Evolutionary conservation across 805 yeast species (phyloP).

Genomic region (Limtongia smithiae): DNA sequence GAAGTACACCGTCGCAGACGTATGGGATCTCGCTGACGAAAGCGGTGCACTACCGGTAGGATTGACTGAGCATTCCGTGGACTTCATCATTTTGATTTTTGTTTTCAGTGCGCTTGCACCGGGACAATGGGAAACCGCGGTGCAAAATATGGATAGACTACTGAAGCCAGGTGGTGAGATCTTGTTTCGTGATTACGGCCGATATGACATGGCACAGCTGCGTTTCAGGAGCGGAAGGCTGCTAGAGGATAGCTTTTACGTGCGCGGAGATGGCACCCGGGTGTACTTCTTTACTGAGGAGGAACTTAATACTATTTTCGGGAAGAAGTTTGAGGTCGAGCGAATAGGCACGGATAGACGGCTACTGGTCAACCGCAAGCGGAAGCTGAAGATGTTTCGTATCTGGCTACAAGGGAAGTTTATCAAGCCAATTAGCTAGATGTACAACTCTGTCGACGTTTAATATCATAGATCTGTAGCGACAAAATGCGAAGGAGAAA

Average conservation of each 20-base stretch:
- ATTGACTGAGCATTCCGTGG: conserved; percentile 75
- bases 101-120: conserved; percentile 92
- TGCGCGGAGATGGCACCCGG: conserved; percentile 96
- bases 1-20: conserved; percentile 71
- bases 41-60: conserved; percentile 77
- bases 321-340: conserved; percentile 57
- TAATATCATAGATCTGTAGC: too few relatives aligned
- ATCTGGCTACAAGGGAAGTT: conserved; percentile 96
- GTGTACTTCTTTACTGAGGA: conserved; percentile 97
- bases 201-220: conserved; percentile 93
- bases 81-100: conserved; percentile 90
- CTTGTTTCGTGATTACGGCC: conserved; percentile 88
- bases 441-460: too few relatives aligned
- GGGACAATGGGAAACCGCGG: conserved; percentile 81
- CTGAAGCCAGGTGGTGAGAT: conserved; percentile 92
- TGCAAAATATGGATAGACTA: conserved; percentile 61
- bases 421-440: conserved; percentile 33
- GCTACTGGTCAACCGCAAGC: conserved; percentile 84
- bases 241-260: conserved; percentile 88
- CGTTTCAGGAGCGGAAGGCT: conserved; percentile 85
- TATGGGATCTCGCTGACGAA: conserved; percentile 90
- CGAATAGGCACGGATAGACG: conserved; percentile 88
- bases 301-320: conserved; percentile 73
- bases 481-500: too few relatives aligned
- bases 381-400: conserved; percentile 90